Conservation (phyloP, 2,329 filamentous ascomycete species). For the Alternaria brassicae region DNA sequence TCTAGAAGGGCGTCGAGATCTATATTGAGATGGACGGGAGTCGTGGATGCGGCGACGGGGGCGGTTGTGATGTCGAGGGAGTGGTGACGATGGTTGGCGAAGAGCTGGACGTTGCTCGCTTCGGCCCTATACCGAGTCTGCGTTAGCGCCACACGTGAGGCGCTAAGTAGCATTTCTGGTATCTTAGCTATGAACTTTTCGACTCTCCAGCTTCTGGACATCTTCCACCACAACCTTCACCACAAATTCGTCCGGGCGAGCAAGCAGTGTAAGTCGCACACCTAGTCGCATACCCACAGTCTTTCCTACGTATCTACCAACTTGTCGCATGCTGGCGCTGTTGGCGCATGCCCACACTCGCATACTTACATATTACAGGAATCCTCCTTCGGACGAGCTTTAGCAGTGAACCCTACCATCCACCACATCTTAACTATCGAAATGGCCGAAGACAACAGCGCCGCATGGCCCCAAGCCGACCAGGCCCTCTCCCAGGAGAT, state of each 20-base stretch:
- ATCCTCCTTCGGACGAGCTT: constrained; percentile 45
- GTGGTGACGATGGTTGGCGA: constrained; percentile 49
- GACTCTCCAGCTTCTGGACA: constrained; percentile 12
- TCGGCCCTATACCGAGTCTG: constrained; percentile 23
- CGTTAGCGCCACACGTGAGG: constrained; percentile 33
- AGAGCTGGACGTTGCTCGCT: constrained; percentile 33
- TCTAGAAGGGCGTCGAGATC: constrained; percentile 32
- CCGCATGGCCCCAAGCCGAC: constrained; percentile 52
- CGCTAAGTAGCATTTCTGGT: constrained; percentile 24
- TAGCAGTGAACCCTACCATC: constrained; percentile 42
- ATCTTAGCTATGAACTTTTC: constrained; percentile 17
- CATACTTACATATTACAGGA: constrained; percentile 19
- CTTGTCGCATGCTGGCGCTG: neutral
- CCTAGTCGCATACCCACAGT: neutral
- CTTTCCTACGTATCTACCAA: neutral
- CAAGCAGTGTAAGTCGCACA: constrained; percentile 41
- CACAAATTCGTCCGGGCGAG: constrained; percentile 35
- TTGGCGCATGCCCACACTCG: neutral
- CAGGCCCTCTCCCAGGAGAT: constrained; percentile 57
- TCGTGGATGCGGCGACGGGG: constrained; percentile 38
- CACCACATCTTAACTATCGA: constrained; percentile 5
- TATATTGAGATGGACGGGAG: constrained; percentile 40
- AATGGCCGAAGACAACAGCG: constrained; percentile 44
- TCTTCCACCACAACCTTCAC: constrained; percentile 17
- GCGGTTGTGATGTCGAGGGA: constrained; percentile 39